These are phyloP conservation scores for Arthrobotrys iridis DNA, from an alignment of 2,329 filamentous ascomycete species.

Conservation along the genomic window DNA sequence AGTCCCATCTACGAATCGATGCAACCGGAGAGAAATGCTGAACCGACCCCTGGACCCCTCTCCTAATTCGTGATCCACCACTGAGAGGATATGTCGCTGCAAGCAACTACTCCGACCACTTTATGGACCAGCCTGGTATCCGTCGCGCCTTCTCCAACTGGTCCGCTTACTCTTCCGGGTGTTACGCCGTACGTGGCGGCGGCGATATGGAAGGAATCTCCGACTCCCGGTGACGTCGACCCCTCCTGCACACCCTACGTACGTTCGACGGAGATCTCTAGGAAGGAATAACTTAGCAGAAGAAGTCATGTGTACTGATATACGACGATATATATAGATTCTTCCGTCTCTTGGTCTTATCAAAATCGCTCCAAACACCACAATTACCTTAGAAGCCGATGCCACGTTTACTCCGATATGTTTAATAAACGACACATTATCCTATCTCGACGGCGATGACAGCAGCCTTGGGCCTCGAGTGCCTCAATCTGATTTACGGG, in stretches of 20 bases:
- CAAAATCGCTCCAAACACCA: slow-evolving; percentile 66
- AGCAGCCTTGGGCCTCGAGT: slow-evolving; percentile 59
- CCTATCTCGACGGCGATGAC: slow-evolving; percentile 63
- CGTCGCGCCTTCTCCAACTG: slow-evolving; percentile 6
- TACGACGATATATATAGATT: slow-evolving; percentile 58
- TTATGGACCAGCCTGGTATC: slow-evolving; percentile 21
- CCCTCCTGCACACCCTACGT: slow-evolving; percentile 56
- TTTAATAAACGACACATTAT: slow-evolving; percentile 62
- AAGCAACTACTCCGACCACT: slow-evolving; percentile 31
- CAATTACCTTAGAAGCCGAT: slow-evolving; percentile 70
- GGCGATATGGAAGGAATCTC: slow-evolving; percentile 48
- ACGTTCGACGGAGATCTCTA: slow-evolving; percentile 6
- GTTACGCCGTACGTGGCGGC: slow-evolving; percentile 32
- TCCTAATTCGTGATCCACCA: slow-evolving; percentile 39
- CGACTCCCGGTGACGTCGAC: slow-evolving; percentile 33
- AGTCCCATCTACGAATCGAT: not conserved
- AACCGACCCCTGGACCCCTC: slow-evolving; percentile 49
- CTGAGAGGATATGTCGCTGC: slow-evolving; percentile 43
- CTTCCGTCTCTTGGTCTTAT: slow-evolving; percentile 65
- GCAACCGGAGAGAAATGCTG: slow-evolving; percentile 40
- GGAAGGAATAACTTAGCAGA: not conserved
- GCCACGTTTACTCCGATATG: slow-evolving; percentile 71
- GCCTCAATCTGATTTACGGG: slow-evolving; percentile 73
- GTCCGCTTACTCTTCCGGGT: not conserved
- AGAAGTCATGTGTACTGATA: slow-evolving; percentile 61